Evolutionary conservation across 2,329 filamentous ascomycete species (phyloP).

Genomic region (Ramularia collo-cygni): DNA sequence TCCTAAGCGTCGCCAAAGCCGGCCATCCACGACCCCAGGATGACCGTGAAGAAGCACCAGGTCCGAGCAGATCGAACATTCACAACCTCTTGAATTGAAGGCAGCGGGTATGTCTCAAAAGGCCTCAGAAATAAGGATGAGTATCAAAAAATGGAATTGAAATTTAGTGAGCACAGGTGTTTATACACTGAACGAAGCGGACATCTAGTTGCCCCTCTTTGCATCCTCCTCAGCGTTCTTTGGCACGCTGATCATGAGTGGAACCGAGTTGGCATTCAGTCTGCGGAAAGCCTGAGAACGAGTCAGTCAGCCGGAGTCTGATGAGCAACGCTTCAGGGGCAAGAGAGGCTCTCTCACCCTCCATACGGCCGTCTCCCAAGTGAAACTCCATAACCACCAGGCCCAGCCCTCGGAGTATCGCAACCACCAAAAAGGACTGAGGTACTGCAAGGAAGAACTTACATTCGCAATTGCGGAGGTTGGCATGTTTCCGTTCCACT

Average conservation of each 20-base stretch:
- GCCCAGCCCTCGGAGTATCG: constrained; percentile 32
- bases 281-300: constrained; percentile 43
- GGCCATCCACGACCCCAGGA: no score
- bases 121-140: no score
- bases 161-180: not conserved
- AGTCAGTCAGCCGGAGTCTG: constrained; percentile 24
- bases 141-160: no score
- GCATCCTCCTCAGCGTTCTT: constrained; percentile 48
- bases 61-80: not conserved
- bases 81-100: no score
- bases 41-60: constrained; percentile 4
- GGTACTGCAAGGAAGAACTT: constrained; percentile 32
- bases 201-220: constrained; percentile 42
- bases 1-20: constrained; percentile 72
- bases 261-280: constrained; percentile 47
- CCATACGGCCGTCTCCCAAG: constrained; percentile 36
- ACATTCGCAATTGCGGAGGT: constrained; percentile 46
- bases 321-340: constrained; percentile 3
- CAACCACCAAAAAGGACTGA: constrained; percentile 34
- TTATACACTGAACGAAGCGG: no score
- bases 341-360: constrained; percentile 29
- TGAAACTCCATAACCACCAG: constrained; percentile 35
- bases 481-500: constrained; percentile 49
- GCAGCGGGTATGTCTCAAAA: no score
- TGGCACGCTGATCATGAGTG: constrained; percentile 46